Conservation (phyloP, 2,329 filamentous ascomycete species). For the Hypoxylon sp. region DNA sequence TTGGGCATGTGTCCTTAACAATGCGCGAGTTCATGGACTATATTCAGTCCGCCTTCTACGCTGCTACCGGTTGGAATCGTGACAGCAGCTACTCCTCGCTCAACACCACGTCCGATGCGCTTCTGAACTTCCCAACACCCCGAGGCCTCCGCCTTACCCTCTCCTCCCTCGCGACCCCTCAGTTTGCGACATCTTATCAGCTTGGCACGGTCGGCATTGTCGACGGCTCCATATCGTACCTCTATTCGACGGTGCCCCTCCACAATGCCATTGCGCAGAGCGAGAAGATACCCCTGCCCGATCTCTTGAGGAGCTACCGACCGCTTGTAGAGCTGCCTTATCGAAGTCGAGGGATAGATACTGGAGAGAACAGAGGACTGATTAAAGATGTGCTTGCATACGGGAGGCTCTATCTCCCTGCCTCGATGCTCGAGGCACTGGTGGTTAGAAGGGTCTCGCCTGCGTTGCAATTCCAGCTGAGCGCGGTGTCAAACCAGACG, state of each 20-base stretch:
- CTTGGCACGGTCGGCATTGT: constrained; percentile 90
- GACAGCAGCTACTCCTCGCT: constrained; percentile 93
- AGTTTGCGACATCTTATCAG: constrained; percentile 94
- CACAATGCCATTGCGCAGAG: constrained; percentile 74
- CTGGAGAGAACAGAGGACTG: constrained; percentile 10
- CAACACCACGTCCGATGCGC: constrained; percentile 84
- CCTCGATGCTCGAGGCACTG: constrained; percentile 86
- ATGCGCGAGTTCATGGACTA: constrained; percentile 99
- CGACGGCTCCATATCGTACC: constrained; percentile 95
- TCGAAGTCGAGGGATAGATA: constrained; percentile 31
- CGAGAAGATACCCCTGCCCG: constrained; percentile 78
- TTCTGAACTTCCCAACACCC: constrained; percentile 90
- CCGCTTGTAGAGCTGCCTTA: constrained; percentile 73
- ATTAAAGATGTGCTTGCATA: constrained; percentile 73
- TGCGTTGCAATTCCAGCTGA: constrained; percentile 82
- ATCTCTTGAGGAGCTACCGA: constrained; percentile 84
- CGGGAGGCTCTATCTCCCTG: constrained; percentile 83
- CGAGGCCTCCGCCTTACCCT: constrained; percentile 86
- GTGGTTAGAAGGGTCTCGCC: constrained; percentile 83
- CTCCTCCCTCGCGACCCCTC: constrained; percentile 89
- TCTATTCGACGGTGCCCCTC: constrained; percentile 90
- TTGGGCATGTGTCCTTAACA: constrained; percentile 42
- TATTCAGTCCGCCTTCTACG: constrained; percentile 90
- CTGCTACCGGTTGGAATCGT: constrained; percentile 86
- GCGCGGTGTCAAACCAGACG: constrained; percentile 78